Percentiles rank a stretch among this genome's conserved stretches.
phyloP scores from a whole-genome alignment of 371 early-diverging fungal species.

The Homolaphlyctis polyrhiza region DNA sequence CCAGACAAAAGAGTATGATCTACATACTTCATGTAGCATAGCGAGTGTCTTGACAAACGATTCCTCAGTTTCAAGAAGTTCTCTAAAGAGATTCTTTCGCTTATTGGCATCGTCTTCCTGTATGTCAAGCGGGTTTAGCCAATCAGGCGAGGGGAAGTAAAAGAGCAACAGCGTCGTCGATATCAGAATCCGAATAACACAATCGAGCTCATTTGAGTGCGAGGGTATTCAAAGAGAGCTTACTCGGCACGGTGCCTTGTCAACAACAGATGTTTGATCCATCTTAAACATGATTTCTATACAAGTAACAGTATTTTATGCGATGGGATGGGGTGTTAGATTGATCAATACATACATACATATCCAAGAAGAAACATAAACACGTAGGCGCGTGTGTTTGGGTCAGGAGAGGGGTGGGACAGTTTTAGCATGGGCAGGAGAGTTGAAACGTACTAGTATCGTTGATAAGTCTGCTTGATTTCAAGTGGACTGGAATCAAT shows the following conservation, averaged over 20 bases:
- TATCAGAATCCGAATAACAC: not conserved
- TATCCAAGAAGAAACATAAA: no score
- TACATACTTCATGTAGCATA: not conserved
- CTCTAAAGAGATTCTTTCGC: not conserved
- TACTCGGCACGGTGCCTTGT: not conserved
- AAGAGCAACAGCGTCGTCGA: not conserved
- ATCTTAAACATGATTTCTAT: no score
- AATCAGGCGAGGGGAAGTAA: not conserved
- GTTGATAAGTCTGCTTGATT: no score
- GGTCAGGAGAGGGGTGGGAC: no score
- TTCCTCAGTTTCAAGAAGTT: not conserved
- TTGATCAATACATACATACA: no score
- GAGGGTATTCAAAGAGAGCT: not conserved
- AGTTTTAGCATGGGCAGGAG: no score
- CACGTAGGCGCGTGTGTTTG: no score
- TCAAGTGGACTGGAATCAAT: no score
- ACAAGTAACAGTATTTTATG: no score
- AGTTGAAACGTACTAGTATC: no score
- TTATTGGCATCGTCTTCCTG: not conserved
- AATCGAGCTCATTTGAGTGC: not conserved
- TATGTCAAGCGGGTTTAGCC: not conserved
- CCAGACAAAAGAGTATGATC: not conserved
- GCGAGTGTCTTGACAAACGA: not conserved
- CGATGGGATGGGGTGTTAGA: no score
- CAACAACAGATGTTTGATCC: no score